Percentiles rank a stretch among this genome's conserved stretches.
phyloP scores from a whole-genome alignment of 164 flowering plant species.

The Piper betle region DNA sequence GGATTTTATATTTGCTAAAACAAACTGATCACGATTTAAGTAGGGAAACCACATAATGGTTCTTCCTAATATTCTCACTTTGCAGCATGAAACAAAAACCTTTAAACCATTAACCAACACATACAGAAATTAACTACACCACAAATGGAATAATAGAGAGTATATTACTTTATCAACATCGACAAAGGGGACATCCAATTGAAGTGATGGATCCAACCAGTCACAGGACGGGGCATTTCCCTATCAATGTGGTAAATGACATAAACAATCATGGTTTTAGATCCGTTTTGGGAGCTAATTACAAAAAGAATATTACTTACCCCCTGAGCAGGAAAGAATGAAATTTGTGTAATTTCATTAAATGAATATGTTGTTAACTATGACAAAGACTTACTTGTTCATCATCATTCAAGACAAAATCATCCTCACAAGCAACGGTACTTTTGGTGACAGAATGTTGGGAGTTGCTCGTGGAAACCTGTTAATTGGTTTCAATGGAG shows the following conservation, averaged over 20 bases:
- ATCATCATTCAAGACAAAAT: background rate
- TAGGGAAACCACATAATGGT: background rate
- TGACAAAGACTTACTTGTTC: no score
- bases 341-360: no score
- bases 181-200: conserved; percentile 67
- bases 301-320: no score
- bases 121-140: background rate
- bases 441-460: conserved; percentile 14
- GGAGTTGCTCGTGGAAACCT: conserved; percentile 13
- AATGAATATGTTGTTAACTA: no score
- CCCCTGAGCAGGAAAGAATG: no score
- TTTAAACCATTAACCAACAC: no score
- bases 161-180: conserved; percentile 87
- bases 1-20: no score
- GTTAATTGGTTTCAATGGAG: conserved; percentile 37
- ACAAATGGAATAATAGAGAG: background rate
- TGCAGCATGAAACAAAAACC: background rate
- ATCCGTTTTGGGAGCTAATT: no score
- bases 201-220: conserved; percentile 65
- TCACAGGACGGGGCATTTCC: conserved; percentile 27
- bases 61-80: background rate
- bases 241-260: conserved; percentile 20
- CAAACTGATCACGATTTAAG: background rate
- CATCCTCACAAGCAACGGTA: conserved; percentile 8
- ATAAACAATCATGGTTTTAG: no score